Percentiles rank a stretch among this genome's conserved stretches.
Evolutionary conservation across 768 basidiomycete genomes (phyloP).

Genomic region (Candolleomyces aberdarensis): DNA sequence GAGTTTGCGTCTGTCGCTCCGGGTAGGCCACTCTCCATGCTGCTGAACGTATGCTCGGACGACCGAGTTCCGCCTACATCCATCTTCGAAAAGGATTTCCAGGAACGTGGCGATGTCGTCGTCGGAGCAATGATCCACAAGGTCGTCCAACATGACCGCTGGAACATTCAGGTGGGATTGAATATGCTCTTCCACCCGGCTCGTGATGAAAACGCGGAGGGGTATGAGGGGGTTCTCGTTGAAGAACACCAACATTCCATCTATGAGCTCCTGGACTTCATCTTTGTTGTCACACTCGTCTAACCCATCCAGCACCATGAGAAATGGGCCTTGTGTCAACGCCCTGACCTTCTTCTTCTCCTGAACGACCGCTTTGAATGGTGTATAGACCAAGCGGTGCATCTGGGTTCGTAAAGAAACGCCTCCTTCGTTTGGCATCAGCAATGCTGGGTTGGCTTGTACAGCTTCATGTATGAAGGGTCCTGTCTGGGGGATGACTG

Average conservation of each 20-base stretch:
- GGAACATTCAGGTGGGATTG: not conserved
- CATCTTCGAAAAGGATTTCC: not conserved
- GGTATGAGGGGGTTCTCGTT: not conserved
- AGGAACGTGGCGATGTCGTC: not conserved
- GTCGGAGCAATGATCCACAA: not conserved
- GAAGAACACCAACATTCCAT: not conserved
- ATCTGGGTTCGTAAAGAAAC: not conserved
- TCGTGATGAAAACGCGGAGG: not conserved
- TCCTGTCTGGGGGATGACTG: not conserved
- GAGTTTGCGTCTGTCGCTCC: not conserved
- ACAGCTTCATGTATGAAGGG: not conserved
- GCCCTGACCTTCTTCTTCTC: no score
- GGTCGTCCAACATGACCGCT: not conserved
- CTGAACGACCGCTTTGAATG: not conserved
- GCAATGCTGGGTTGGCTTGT: not conserved
- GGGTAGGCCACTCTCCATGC: not conserved
- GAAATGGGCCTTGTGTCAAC: not conserved
- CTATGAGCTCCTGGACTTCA: not conserved
- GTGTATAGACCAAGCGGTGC: not conserved
- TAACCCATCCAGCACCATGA: slow-evolving; percentile 1
- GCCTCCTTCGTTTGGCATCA: not conserved
- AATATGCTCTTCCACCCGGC: not conserved
- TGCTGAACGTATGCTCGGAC: not conserved
- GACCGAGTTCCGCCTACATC: not conserved
- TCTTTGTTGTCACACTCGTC: slow-evolving; percentile 1